Base-by-base conservation (phyloP, 306 rosid genomes). In the Cicer yamashitae region DNA sequence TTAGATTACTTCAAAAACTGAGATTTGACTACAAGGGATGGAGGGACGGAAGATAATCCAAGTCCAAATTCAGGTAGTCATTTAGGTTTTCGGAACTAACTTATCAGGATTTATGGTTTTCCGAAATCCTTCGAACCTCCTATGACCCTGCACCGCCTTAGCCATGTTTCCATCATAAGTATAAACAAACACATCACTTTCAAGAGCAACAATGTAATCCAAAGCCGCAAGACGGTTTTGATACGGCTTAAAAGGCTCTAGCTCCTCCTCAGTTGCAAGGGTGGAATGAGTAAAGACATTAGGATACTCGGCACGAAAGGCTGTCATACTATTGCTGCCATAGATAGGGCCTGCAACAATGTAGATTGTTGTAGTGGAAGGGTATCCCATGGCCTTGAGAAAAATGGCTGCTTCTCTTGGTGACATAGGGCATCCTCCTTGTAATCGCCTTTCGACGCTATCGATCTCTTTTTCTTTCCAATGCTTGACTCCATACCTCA, bases 151-250 rank as follows among this genome's bases (percentile, higher is more conserved):
- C 65, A 96, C 98, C 8, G 98, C 96, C 86, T 92, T 96, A 7
- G 99, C 99, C 99, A 96, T 96, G 80, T 96, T 96, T 75, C 99
- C 99, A 67, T 96, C 98, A 13, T 96, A 96, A 8, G 99, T 92
- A 67, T 96, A 96, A 40, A 88, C 97, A 84, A 96, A 96, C 13
- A 87, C 99, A 75, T 96, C 97, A 53, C 99, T 96, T 79, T 96
- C 93, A 41, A 88, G 84, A 4, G 99, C 99, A 74, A 90, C 85
- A 10, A 96, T 89, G 68, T 96, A 82, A 75, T 96, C 99, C 91
- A 96, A 86, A 18, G 98, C 98, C 0, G 99, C 99, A 7, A 96
- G 96, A 41, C 93, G 99, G 68, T 96, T 96, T 68, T 96, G 99
- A 30, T 89, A 92, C 0, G 87, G 89, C 74, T 81, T 84, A 63